These are phyloP conservation scores for Globisporangium carolinianum DNA, from an alignment of 352 stramenopile species.

Conservation along the genomic window DNA sequence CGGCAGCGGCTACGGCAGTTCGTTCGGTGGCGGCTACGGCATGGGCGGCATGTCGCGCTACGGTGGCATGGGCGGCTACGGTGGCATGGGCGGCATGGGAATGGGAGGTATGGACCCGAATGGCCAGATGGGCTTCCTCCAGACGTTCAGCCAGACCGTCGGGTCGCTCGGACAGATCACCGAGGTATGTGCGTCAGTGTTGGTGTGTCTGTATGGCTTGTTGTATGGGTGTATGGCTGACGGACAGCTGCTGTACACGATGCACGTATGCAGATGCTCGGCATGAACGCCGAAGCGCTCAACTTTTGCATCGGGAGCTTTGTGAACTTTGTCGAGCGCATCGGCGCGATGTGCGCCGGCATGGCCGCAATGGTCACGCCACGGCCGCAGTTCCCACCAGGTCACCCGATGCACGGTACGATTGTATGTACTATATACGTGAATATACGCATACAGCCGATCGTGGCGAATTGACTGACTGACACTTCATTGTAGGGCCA, in stretches of 20 bases:
- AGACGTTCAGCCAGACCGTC: constrained; percentile 63
- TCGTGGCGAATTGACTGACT: neutral
- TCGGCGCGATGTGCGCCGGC: constrained; percentile 65
- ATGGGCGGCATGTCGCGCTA: constrained; percentile 14
- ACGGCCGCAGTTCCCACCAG: constrained; percentile 51
- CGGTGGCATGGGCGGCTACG: constrained; percentile 13
- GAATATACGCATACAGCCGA: neutral
- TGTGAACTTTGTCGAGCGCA: constrained; percentile 78
- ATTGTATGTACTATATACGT: neutral
- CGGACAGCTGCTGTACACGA: no score
- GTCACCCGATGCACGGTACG: constrained; percentile 64
- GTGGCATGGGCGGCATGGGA: constrained; percentile 7
- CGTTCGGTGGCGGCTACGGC: constrained; percentile 33
- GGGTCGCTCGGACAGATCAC: constrained; percentile 70
- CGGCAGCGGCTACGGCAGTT: constrained; percentile 19
- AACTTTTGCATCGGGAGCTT: constrained; percentile 79
- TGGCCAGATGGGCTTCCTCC: constrained; percentile 45
- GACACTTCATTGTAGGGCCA: constrained; percentile 22
- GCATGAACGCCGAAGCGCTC: constrained; percentile 70
- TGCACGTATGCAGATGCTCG: constrained; percentile 30
- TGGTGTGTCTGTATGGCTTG: neutral
- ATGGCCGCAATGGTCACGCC: constrained; percentile 66
- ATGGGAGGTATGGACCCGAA: constrained; percentile 40
- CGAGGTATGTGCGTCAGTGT: constrained; percentile 23
- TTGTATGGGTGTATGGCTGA: neutral